Base-by-base conservation (phyloP, 345 rosid genomes). In the Populus deltoides region DNA sequence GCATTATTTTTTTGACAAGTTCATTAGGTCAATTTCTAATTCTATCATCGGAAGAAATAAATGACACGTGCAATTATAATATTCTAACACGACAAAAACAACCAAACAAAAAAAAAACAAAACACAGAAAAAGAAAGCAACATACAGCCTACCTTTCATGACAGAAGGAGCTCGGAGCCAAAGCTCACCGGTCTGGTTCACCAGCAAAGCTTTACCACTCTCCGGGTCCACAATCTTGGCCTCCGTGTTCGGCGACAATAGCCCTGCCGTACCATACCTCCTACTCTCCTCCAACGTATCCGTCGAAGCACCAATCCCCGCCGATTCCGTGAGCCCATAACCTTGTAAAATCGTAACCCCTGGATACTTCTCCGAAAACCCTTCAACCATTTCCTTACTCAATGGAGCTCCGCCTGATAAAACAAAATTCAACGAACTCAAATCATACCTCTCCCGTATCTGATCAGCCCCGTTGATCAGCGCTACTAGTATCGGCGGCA, bases 341-440 rank as follows among this genome's bases (percentile, higher is more conserved):
- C 97, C 97, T 31, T 87, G 92, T 62, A 87, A 79, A 76, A 93
- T 90, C 33, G 35, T 74, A 39, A 89, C 91, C 51, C 67, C 51
- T 5, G 90, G 92, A 83, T 89, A 93, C 81, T 83, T 88, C 75
- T 85, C 87, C 62, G 76, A 0, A 66, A 93, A 92, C 78, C 93
- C 91, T 5, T 89, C 93, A 53, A 86, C 90, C 77, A 89, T 90
- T 68, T 90, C 98, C 85, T 86, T 91, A 70, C 97, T 87, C 77
- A 93, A 84, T 35, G 98, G 93, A 6, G 98, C 98, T 9, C 98
- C 98, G 2, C 97, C 98, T 2, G 86, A 89, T 68, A 90, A 20
- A 27, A 88, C 87, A 68, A 73, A 72, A 5, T 76, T 71, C 83
- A 93, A 69, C 41, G 95, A 93, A 71, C 94, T 89, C 81, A 92